Evolutionary conservation across 2,329 filamentous ascomycete genomes (phyloP), one percentile per base, ranked within the genome.

Genomic region (Tolypocladium guangdongense): DNA sequence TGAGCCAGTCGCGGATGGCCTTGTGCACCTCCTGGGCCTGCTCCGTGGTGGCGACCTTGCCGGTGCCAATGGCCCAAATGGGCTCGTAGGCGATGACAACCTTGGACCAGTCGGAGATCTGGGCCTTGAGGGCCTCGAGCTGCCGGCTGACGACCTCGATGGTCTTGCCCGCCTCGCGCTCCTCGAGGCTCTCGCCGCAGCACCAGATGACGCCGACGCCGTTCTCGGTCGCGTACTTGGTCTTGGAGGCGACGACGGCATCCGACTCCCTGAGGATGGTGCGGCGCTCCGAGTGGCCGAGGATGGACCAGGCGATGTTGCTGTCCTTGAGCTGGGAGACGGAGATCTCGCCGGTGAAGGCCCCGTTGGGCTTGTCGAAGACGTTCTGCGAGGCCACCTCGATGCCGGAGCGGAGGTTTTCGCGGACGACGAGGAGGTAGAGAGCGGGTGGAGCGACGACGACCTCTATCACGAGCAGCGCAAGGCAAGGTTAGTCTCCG

Each of bases 81-180:
- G 93, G 93, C 82, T 99, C 93, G 75, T 99, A 99, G 67, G 93
- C 93, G 66, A 99, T 82, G 70, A 99, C 93, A 60, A 99, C 82
- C 78, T 93, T 93, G 67, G 78, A 82, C 93, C 93, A 99, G 77
- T 96, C 88, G 64, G 82, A 76, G 68, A 89, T 76, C 77, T 87
- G 78, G 64, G 76, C 73, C 71, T 90, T 85, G 60, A 92, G 88
- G 60, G 90, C 90, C 59, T 83, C 81, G 64, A 99, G 82, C 80
- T 99, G 93, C 61, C 75, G 76, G 63, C 87, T 93, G 65, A 95
- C 87, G 58, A 93, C 86, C 50, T 88, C 83, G 66, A 95, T 86
- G 59, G 92, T 97, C 78, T 88, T 85, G 71, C 81, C 80, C 58
- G 81, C 80, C 78, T 96, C 91, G 62, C 92, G 86, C 78, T 95